Conservation (phyloP, 352 stramenopile genomes). For the Globisporangium spinosum region DNA sequence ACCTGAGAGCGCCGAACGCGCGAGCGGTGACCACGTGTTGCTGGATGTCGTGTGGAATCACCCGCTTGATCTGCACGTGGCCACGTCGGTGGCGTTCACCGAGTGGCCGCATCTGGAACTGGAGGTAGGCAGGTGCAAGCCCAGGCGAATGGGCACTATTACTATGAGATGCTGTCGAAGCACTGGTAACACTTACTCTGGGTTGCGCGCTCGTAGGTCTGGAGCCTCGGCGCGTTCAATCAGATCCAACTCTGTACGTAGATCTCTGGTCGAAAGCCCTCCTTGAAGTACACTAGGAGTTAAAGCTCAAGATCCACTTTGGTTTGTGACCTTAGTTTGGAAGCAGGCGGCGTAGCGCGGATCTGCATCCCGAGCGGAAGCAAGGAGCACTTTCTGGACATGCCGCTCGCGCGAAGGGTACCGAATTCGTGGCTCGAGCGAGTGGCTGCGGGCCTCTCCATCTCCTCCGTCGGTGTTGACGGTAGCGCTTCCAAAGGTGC, state of each 20-base stretch:
- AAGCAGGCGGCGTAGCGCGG: slow-evolving; percentile 30
- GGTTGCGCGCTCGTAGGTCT: slow-evolving; percentile 17
- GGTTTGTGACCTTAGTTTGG: too few species aligned
- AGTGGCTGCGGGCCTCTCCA: slow-evolving; percentile 20
- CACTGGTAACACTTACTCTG: neutral
- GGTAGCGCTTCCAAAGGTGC: neutral
- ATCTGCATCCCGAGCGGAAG: slow-evolving; percentile 30
- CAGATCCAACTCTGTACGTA: slow-evolving; percentile 36
- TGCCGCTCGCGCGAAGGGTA: slow-evolving; percentile 27
- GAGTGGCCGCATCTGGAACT: slow-evolving; percentile 46
- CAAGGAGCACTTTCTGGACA: slow-evolving; percentile 43
- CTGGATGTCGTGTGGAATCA: slow-evolving; percentile 51
- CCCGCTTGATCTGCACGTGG: slow-evolving; percentile 51
- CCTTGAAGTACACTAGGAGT: neutral
- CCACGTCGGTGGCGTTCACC: slow-evolving; percentile 17
- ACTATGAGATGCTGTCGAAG: too few species aligned
- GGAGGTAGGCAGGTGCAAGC: slow-evolving; percentile 9
- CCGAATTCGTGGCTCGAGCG: slow-evolving; percentile 18
- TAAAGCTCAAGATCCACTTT: neutral
- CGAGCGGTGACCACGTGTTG: neutral
- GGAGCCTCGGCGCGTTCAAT: slow-evolving; percentile 38
- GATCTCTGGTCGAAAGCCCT: neutral
- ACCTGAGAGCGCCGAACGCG: neutral
- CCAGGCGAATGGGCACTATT: neutral
- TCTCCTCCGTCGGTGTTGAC: neutral